Base-by-base conservation (phyloP, 257 asterid genomes). In the Nicotiana obtusifolia region DNA sequence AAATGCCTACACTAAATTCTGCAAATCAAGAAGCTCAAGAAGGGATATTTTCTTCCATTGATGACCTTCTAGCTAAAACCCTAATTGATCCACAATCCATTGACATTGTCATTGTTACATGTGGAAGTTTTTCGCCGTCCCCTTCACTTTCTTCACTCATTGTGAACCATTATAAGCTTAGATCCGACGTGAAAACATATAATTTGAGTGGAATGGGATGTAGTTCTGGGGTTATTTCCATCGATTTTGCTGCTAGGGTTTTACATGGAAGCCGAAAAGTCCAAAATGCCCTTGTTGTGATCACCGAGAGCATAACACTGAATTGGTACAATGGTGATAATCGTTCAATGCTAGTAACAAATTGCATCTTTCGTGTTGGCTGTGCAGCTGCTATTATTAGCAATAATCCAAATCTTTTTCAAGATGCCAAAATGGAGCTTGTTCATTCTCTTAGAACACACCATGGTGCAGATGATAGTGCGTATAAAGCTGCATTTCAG, bases 201-300 rank as follows among this genome's bases (percentile, higher is more conserved):
- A 91, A 91, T 61, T 82, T 93, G 2, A 88, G 93, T 62, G 97
- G 95, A 4, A 91, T 93, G 97, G 97, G 97, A 1, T 93, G 97
- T 78, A 80, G 92, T 71, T 87, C 97, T 5, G 97, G 94, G 41
- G 88, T 88, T 54, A 37, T 91, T 52, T 82, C 92, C 19, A 61
- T 89, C 19, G 96, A 93, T 62, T 65, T 86, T n/a, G 95, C 90
- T 4, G 92, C 90, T n/a, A 90, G 90, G 90, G 83, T 91, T 81
- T 44, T 93, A 16, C 88, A 83, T 8, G 78, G 90, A 4, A 24
- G 87, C 26, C 47, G 15, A 81, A 87, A 87, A 47, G 86, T 87
- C 85, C 91, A 83, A 53, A 87, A 88, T 79, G 92, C 91, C 53
- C 93, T 93, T 28, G 89, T 93, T 0, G 94, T 93, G 26, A 73